Base-by-base conservation (phyloP, 2,329 filamentous ascomycete species). In the Pseudogymnoascus sp. region DNA sequence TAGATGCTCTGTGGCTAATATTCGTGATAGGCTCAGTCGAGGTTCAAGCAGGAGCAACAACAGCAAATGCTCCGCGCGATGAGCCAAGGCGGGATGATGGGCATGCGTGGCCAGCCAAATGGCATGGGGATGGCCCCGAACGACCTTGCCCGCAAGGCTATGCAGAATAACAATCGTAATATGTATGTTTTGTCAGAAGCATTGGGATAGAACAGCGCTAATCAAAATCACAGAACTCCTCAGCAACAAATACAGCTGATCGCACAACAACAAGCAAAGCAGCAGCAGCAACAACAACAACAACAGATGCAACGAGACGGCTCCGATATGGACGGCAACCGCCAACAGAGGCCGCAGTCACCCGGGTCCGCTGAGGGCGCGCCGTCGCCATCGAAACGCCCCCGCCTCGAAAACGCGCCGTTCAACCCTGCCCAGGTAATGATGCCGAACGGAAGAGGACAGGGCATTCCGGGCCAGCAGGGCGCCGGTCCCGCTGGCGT, bases 381-480 rank as follows among this genome's bases (percentile, higher is more conserved):
- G 26, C 91, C 92, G 4, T 97, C 93, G 34, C 93, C 93, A 1
- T 93, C 90, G 67, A 97, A 97, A 79, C 85, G 93, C 71, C 90
- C 87, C 64, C 89, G 93, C 64, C 83, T 96, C 66, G 90, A 93
- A 68, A 86, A 88, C 71, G 81, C 82, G 36, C 82, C 82, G 8
- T 91, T 91, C 76, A 90, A 90, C 73, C 86, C 87, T 67, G 87
- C 86, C 72, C 88, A 87, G 70, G 78, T 78, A 64, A 80, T 77
- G 67, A 89, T 93, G 83, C 85, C 86, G 63, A 91, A 90, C 75
- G 89, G 88, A 70, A 84, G 82, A 67, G 78, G 85, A 73, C 88
- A 87, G 72, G 87, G 82, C 73, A 90, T 93, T 82, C 86, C 85
- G 64, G 85, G 83, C 68, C 87, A 90, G 77, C 79, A 80, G 72